Base-by-base conservation (phyloP, 1,284 basidiomycete species). In the Ceratobasidium sp. region DNA sequence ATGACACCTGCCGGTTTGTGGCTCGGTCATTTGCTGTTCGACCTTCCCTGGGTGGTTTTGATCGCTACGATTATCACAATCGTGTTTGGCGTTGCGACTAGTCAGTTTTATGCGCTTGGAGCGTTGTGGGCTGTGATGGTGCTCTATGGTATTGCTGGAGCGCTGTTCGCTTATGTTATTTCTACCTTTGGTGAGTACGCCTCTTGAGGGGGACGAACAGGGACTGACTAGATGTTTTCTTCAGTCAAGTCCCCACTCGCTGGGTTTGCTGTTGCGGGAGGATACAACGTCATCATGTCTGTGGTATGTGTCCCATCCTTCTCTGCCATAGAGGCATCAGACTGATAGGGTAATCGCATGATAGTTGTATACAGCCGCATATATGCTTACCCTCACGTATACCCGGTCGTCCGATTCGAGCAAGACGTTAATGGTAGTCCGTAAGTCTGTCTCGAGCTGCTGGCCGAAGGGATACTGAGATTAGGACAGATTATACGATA, bases 11-110 rank as follows among this genome's bases (percentile, higher is more conserved):
- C 87, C 34, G 90, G 89, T 0, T 82, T 93, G 28, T 93, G 92
- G 92, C 81, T 93, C 1, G 92, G 92, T 0, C 92, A 94, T 79
- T 83, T 93, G 5, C 81, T 90, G 76, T 92, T 91, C 79, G 92
- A 94, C 77, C 82, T 87, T 0, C 85, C 91, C 3, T 85, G 86
- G 75, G 84, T 87, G 1, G 72, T 89, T 18, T 78, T 90, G 36
- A 79, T 86, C 18, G 83, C 90, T 0, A 88, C 88, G 0, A 80
- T 91, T 52, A 85, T 92, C 55, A 83, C 85, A 18, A 84, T 92
- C 53, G 78, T 92, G 10, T 91, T 89, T 75, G 87, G 87, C 1
- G 79, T 80, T 2, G 83, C 79, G 2, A 84, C 87, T 0, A 82
- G 85, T 72, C 88, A 92, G 76, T 93, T 94, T 78, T 83, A 87